Evolutionary conservation across 2,329 filamentous ascomycete species (phyloP).

Genomic region (Phaeosphaeria sp.): DNA sequence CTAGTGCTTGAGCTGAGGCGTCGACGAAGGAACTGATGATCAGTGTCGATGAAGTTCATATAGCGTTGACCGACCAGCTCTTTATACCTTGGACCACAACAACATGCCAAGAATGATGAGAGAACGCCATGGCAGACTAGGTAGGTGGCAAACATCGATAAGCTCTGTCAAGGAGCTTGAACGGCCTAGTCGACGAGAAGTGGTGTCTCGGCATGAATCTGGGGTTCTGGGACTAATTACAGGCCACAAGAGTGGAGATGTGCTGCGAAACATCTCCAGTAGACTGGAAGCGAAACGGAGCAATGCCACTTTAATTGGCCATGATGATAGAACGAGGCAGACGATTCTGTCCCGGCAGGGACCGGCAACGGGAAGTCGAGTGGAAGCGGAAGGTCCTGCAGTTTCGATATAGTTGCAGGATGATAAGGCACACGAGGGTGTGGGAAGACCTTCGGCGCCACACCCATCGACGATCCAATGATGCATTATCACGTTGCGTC

Average conservation of each 20-base stretch:
- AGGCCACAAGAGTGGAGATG: slow-evolving; percentile 22
- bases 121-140: slow-evolving; percentile 12
- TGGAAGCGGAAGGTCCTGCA: slow-evolving; percentile 24
- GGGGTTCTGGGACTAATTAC: slow-evolving; percentile 26
- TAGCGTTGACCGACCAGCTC: slow-evolving; percentile 10
- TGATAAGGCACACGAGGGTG: slow-evolving; percentile 25
- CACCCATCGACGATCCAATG: slow-evolving; percentile 22
- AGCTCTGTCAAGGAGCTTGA: slow-evolving; percentile 27
- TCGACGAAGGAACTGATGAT: slow-evolving; percentile 23
- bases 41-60: slow-evolving; percentile 20
- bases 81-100: slow-evolving; percentile 29
- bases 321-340: slow-evolving; percentile 4
- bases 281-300: slow-evolving; percentile 11
- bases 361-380: slow-evolving; percentile 6
- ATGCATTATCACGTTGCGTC: slow-evolving; percentile 16
- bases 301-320: slow-evolving; percentile 17
- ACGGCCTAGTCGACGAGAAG: slow-evolving; percentile 30
- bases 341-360: neutral
- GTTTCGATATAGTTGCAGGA: slow-evolving; percentile 11
- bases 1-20: slow-evolving; percentile 11
- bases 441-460: slow-evolving; percentile 17
- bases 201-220: slow-evolving; percentile 26
- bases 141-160: slow-evolving; percentile 16
- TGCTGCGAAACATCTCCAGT: slow-evolving; percentile 13
- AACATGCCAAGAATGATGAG: slow-evolving; percentile 8